Evolutionary conservation across 345 rosid genomes (phyloP).

Genomic region (Raphanus raphanistrum): DNA sequence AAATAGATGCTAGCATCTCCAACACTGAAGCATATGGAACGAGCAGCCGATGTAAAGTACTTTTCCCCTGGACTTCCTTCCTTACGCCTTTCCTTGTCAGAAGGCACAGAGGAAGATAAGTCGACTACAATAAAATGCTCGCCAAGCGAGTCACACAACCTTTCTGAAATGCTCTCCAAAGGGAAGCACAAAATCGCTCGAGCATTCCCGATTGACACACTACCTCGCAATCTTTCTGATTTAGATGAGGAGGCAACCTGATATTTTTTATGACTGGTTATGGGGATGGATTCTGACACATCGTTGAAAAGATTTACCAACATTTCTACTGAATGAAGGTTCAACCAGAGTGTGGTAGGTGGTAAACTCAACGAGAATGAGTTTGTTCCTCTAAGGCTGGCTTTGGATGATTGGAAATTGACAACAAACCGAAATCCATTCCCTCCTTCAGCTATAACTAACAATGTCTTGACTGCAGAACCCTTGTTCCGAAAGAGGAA

Average conservation of each 20-base stretch:
- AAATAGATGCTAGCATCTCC: slow-evolving; percentile 62
- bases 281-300: slow-evolving; percentile 44
- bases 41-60: slow-evolving; percentile 43
- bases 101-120: slow-evolving; percentile 47
- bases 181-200: slow-evolving; percentile 79
- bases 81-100: slow-evolving; percentile 37
- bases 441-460: slow-evolving; percentile 63
- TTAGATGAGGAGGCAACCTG: slow-evolving; percentile 43
- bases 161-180: slow-evolving; percentile 44
- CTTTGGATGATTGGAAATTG: slow-evolving; percentile 45
- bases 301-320: slow-evolving; percentile 59
- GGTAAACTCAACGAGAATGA: slow-evolving; percentile 71
- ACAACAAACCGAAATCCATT: slow-evolving; percentile 47
- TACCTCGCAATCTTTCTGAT: slow-evolving; percentile 52
- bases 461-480: slow-evolving; percentile 51
- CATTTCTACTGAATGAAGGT: slow-evolving; percentile 52
- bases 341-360: slow-evolving; percentile 65
- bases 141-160: slow-evolving; percentile 44
- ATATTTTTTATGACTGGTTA: slow-evolving; percentile 32
- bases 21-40: slow-evolving; percentile 55
- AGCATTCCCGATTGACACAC: slow-evolving; percentile 60
- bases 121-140: slow-evolving; percentile 72
- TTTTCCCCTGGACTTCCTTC: slow-evolving; percentile 44
- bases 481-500: slow-evolving; percentile 42
- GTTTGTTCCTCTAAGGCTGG: slow-evolving; percentile 40